Percentiles rank a stretch among this genome's conserved stretches.
phyloP scores from a whole-genome alignment of 768 basidiomycete species.

The Auriculariales sp. region DNA sequence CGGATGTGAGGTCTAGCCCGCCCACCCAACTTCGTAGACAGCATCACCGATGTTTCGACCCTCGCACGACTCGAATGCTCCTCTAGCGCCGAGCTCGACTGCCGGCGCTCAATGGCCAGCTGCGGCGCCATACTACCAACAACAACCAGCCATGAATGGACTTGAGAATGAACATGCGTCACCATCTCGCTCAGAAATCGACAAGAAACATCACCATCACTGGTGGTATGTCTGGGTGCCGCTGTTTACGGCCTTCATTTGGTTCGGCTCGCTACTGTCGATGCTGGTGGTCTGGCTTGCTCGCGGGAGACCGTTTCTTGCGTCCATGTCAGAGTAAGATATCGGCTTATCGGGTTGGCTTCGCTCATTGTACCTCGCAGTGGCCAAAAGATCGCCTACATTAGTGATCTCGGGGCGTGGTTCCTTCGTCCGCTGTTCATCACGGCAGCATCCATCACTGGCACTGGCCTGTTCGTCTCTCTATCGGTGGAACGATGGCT shows the following conservation, averaged over 20 bases:
- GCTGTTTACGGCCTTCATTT: conserved; percentile 40
- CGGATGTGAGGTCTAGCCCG: no score
- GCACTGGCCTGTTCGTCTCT: conserved; percentile 42
- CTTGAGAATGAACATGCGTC: no score
- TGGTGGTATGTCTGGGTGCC: conserved; percentile 33
- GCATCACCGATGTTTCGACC: no score
- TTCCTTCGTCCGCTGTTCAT: conserved; percentile 66
- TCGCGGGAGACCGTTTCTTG: conserved; percentile 43
- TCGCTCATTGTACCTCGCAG: conserved; percentile 3
- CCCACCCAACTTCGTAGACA: no score
- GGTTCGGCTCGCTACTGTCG: conserved; percentile 51
- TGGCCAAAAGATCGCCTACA: conserved; percentile 48
- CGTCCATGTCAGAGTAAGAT: conserved; percentile 7
- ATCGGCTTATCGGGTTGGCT: no score
- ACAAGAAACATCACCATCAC: not conserved
- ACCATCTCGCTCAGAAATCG: no score
- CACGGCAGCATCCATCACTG: conserved; percentile 47
- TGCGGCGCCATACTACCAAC: no score
- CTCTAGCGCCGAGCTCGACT: no score
- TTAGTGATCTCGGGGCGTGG: conserved; percentile 65
- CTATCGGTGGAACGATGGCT: conserved; percentile 48
- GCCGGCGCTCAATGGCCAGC: no score
- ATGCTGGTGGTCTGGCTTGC: conserved; percentile 64
- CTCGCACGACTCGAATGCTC: no score
- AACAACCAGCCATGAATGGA: no score